These are phyloP conservation scores for Polyplosphaeria fusca DNA, from an alignment of 495 filamentous ascomycete species.

Conservation along the genomic window DNA sequence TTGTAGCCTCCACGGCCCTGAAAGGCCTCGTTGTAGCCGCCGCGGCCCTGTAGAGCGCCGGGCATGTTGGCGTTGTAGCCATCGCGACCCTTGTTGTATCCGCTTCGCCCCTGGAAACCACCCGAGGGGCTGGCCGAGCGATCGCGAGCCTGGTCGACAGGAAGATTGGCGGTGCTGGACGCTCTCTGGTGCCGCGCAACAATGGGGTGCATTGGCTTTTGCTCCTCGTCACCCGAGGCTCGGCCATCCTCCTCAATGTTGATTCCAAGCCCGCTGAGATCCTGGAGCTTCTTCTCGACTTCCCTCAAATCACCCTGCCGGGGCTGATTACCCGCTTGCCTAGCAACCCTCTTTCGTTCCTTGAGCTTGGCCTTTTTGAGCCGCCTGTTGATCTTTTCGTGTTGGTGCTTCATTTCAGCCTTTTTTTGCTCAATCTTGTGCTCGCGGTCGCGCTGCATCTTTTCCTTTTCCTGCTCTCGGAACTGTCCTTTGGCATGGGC, in stretches of 20 bases:
- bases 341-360: conserved; percentile 33
- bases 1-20: neutral
- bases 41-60: neutral
- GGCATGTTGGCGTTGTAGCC: conserved; percentile 4
- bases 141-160: conserved; percentile 12
- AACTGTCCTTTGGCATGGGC: conserved; percentile 76
- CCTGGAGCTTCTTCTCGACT: conserved; percentile 23
- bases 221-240: conserved; percentile 13
- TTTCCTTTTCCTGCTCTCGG: conserved; percentile 63
- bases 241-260: conserved; percentile 23
- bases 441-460: conserved; percentile 47
- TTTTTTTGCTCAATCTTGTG: conserved; percentile 43
- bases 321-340: conserved; percentile 26
- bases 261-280: conserved; percentile 30
- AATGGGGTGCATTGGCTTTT: conserved; percentile 17
- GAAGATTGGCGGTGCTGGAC: conserved; percentile 16
- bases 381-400: conserved; percentile 27
- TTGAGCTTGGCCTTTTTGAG: conserved; percentile 31
- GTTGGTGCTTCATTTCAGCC: conserved; percentile 24
- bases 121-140: conserved; percentile 24
- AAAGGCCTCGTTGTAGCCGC: conserved; percentile 9
- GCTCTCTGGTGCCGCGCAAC: conserved; percentile 24
- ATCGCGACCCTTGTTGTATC: conserved; percentile 22
- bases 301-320: conserved; percentile 8
- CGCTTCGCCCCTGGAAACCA: conserved; percentile 26